A percentile compares a stretch with the other conserved stretches of the same genome.
These are phyloP conservation scores for Colletotrichum shisoi DNA, from an alignment of 2,329 filamentous ascomycete genomes.

Conservation along the genomic window DNA sequence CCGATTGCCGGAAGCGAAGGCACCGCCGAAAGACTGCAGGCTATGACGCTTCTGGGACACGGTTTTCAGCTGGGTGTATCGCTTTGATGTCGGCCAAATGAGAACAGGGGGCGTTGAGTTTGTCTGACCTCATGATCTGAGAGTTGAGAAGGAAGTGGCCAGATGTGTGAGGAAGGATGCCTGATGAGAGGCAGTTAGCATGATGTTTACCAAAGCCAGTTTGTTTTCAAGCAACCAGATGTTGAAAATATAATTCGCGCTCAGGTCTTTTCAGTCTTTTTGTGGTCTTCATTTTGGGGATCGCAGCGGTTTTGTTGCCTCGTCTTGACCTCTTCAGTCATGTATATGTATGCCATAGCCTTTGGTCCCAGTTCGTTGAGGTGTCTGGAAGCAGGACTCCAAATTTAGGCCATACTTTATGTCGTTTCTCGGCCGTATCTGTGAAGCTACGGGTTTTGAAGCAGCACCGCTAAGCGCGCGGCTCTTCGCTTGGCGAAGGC, in stretches of 20 bases:
- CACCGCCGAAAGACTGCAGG: background rate
- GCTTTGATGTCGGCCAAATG: background rate
- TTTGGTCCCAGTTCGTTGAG: constrained; percentile 64
- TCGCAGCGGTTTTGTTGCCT: constrained; percentile 58
- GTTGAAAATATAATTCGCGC: constrained; percentile 42
- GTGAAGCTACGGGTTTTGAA: background rate
- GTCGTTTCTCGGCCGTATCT: constrained; percentile 14
- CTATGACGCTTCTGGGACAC: background rate
- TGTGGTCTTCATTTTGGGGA: constrained; percentile 59
- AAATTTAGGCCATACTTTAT: constrained; percentile 52
- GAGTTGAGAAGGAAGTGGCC: constrained; percentile 1
- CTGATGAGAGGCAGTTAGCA: constrained; percentile 4
- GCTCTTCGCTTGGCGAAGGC: constrained; percentile 10
- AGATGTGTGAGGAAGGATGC: constrained; percentile 9
- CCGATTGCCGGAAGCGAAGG: no score
- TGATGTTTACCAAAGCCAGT: background rate
- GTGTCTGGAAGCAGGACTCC: constrained; percentile 60
- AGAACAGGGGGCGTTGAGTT: no score
- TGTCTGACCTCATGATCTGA: constrained; percentile 20
- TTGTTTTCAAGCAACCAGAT: constrained; percentile 11
- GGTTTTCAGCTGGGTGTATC: background rate
- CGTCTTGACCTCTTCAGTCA: constrained; percentile 32
- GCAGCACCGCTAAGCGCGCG: constrained; percentile 14
- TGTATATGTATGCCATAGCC: constrained; percentile 67
- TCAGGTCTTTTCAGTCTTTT: constrained; percentile 82